Conservation (phyloP, 306 rosid genomes). For the Gleditsia sinensis region DNA sequence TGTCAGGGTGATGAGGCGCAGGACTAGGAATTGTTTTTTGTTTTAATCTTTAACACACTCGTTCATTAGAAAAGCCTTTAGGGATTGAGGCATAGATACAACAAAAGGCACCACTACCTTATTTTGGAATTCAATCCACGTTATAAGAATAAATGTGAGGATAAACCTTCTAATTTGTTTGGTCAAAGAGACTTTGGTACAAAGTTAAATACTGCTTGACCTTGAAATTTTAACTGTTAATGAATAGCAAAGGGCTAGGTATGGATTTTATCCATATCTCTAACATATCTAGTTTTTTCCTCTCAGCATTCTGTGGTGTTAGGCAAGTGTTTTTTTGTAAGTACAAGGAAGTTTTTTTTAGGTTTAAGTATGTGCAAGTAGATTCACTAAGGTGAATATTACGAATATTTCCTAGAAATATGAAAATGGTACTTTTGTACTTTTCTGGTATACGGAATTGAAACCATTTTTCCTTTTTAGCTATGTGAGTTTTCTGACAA, state of each 20-base stretch:
- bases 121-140: neutral
- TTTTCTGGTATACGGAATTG: neutral
- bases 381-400: neutral
- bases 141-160: neutral
- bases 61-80: neutral
- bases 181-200: slow-evolving; percentile 13
- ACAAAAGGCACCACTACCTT: neutral
- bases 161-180: neutral
- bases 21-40: neutral
- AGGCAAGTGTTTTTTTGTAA: neutral
- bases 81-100: neutral
- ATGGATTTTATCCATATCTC: neutral
- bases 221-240: slow-evolving; percentile 10
- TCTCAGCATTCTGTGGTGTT: neutral
- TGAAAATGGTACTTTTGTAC: neutral
- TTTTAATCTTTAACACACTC: neutral
- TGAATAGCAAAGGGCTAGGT: neutral
- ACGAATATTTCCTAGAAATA: neutral
- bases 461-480: neutral
- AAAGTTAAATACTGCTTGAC: neutral
- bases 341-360: neutral
- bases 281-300: neutral
- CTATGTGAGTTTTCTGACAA: neutral
- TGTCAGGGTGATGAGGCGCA: neutral
- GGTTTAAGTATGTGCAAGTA: neutral